These are phyloP conservation scores for Claviceps sp. DNA, from an alignment of 2,329 filamentous ascomycete genomes.

Conservation along the genomic window DNA sequence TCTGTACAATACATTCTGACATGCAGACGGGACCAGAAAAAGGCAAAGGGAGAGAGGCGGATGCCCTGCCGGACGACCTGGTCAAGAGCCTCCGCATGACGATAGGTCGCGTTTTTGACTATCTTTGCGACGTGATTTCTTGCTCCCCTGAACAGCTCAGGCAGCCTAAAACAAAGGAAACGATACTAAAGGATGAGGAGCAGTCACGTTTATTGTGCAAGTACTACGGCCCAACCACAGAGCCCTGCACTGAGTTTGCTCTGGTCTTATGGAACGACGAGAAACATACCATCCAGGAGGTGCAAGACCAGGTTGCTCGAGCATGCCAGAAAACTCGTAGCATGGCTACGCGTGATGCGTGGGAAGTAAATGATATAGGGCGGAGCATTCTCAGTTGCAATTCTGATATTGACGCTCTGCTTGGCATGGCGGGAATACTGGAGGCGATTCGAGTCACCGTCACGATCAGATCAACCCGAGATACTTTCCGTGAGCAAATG, in stretches of 20 bases:
- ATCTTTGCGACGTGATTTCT: constrained; percentile 93
- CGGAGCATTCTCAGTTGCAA: constrained; percentile 73
- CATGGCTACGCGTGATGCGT: constrained; percentile 61
- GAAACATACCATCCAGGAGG: constrained; percentile 90
- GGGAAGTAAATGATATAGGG: constrained; percentile 81
- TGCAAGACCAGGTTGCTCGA: constrained; percentile 76
- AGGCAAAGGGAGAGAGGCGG: constrained; percentile 46
- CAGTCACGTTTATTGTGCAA: constrained; percentile 58
- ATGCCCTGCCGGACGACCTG: constrained; percentile 59
- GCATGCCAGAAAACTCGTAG: constrained; percentile 63
- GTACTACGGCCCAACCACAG: constrained; percentile 51
- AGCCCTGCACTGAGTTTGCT: constrained; percentile 51
- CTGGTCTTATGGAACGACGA: constrained; percentile 95
- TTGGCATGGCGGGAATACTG: constrained; percentile 70
- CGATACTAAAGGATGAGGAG: constrained; percentile 69
- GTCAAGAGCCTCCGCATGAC: constrained; percentile 71
- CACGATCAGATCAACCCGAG: constrained; percentile 81
- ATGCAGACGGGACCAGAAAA: constrained; percentile 34
- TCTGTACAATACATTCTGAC: constrained; percentile 85
- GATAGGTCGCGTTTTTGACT: constrained; percentile 75
- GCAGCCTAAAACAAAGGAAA: constrained; percentile 67
- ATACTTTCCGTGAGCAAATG: constrained; percentile 97
- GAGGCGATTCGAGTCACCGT: constrained; percentile 95
- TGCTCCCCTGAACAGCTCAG: constrained; percentile 94
- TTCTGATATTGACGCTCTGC: constrained; percentile 55